Evolutionary conservation across 805 yeast species (phyloP).

Genomic region (Ogataea glucozyma): DNA sequence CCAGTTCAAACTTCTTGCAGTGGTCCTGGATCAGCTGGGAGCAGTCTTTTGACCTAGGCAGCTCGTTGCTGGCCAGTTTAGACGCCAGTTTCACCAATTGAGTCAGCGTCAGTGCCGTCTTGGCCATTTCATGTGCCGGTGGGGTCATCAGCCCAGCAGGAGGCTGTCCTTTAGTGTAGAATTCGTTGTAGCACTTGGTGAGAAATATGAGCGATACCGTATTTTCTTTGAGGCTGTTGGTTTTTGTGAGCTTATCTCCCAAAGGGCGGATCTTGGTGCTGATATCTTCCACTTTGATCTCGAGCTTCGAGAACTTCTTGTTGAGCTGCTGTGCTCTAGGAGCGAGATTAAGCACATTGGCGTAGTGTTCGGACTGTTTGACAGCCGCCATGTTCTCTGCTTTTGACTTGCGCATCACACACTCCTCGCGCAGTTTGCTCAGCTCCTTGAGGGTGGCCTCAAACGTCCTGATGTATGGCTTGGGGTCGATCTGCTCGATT

Average conservation of each 20-base stretch:
- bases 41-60: conserved; percentile 42
- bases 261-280: conserved; percentile 64
- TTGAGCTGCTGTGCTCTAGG: conserved; percentile 43
- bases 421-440: conserved; percentile 57
- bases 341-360: conserved; percentile 59
- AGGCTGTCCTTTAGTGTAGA: conserved; percentile 55
- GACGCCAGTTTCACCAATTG: conserved; percentile 64
- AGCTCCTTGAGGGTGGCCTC: conserved; percentile 81
- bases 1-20: conserved; percentile 75
- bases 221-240: conserved; percentile 71
- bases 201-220: conserved; percentile 71
- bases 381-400: conserved; percentile 58
- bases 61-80: conserved; percentile 58
- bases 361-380: conserved; percentile 66
- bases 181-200: conserved; percentile 74
- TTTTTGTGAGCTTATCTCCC: conserved; percentile 64
- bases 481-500: conserved; percentile 73
- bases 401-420: conserved; percentile 48
- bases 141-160: conserved; percentile 57
- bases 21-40: conserved; percentile 59
- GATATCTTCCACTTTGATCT: conserved; percentile 54
- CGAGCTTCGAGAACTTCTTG: conserved; percentile 50
- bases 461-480: conserved; percentile 91
- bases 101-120: conserved; percentile 69
- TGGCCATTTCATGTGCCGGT: conserved; percentile 26